phyloP scores from a whole-genome alignment of 257 asterid genomes.

The Przewalskia tangutica region DNA sequence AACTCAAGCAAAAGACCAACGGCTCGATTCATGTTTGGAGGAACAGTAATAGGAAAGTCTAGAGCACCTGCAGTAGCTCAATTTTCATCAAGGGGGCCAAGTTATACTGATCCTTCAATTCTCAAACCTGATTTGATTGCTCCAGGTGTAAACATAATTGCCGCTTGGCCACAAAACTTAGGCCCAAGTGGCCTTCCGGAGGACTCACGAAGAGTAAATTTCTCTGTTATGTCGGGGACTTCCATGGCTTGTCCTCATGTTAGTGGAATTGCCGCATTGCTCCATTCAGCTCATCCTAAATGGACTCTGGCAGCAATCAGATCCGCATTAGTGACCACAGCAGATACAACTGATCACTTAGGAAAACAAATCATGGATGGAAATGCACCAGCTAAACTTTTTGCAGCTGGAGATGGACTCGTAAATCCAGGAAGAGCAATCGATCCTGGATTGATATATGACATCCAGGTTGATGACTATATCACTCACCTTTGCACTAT shows the following conservation, averaged over 20 bases:
- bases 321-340: constrained; percentile 89
- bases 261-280: constrained; percentile 68
- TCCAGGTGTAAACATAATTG: constrained; percentile 87
- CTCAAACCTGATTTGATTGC: constrained; percentile 88
- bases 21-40: constrained; percentile 67
- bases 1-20: constrained; percentile 46
- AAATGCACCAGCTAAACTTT: constrained; percentile 48
- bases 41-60: constrained; percentile 46
- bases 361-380: constrained; percentile 80
- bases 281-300: constrained; percentile 61
- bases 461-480: constrained; percentile 51
- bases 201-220: constrained; percentile 80
- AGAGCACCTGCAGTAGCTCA: constrained; percentile 87
- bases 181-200: constrained; percentile 85
- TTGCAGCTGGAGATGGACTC: constrained; percentile 83
- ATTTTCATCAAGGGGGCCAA: constrained; percentile 86
- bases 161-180: constrained; percentile 89
- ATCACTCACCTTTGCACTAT: constrained; percentile 62
- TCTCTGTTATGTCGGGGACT: constrained; percentile 89
- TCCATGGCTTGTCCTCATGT: constrained; percentile 97
- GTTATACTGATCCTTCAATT: constrained; percentile 67
- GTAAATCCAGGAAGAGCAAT: constrained; percentile 70
- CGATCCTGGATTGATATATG: constrained; percentile 70
- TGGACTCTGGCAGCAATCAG: constrained; percentile 78
- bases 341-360: constrained; percentile 43